phyloP scores from a whole-genome alignment of 345 rosid species.

The Pugionium cornutum region DNA sequence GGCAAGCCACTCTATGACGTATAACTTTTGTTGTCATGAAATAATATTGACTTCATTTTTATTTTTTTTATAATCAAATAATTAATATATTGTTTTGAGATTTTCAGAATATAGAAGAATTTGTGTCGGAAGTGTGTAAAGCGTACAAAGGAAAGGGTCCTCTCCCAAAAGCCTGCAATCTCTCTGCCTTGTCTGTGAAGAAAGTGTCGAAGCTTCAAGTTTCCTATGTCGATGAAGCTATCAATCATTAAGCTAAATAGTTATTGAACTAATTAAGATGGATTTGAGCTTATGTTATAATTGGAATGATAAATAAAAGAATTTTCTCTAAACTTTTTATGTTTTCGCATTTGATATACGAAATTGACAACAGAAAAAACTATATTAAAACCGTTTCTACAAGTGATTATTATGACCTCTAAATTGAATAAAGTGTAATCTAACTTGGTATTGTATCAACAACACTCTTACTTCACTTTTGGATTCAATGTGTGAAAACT shows the following conservation, averaged over 20 bases:
- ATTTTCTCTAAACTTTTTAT: too few species aligned
- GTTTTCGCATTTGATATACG: too few species aligned
- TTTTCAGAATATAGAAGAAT: slow-evolving; percentile 1
- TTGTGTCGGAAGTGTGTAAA: slow-evolving; percentile 31
- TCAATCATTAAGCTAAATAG: background rate
- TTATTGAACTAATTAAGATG: too few species aligned
- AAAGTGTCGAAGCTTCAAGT: slow-evolving; percentile 10
- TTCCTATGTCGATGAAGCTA: slow-evolving; percentile 18
- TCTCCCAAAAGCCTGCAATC: slow-evolving; percentile 23
- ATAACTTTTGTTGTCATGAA: slow-evolving; percentile 5
- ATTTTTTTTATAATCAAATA: background rate
- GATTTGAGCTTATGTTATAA: too few species aligned
- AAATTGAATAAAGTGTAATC: too few species aligned
- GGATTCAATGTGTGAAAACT: too few species aligned
- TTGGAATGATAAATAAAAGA: too few species aligned
- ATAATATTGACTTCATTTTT: background rate
- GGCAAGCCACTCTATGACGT: slow-evolving; percentile 24
- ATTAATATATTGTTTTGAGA: background rate
- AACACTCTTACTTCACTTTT: too few species aligned
- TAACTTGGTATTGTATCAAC: too few species aligned
- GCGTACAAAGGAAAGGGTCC: slow-evolving; percentile 30
- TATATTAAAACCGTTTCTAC: too few species aligned
- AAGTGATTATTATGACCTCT: too few species aligned
- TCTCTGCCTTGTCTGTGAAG: slow-evolving; percentile 2
- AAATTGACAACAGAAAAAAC: too few species aligned